phyloP scores from a whole-genome alignment of 2,329 filamentous ascomycete species.

The Grosmannia serpens region DNA sequence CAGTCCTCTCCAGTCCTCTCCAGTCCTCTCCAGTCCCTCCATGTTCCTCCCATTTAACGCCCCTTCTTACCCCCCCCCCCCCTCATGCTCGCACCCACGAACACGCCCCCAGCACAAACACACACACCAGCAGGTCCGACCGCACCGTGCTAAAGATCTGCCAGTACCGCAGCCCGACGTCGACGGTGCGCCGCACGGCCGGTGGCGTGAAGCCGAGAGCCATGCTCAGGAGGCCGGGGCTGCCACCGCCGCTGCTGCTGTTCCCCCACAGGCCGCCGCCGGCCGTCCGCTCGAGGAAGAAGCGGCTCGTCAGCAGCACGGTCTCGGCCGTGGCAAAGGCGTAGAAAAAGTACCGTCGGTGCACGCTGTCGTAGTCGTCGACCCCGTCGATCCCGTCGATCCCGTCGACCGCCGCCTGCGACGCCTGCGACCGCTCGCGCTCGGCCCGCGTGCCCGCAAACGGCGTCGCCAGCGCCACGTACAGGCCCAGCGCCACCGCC shows the following conservation, averaged over 20 bases:
- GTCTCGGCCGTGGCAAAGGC: slow-evolving; percentile 72
- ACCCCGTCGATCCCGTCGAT: slow-evolving; percentile 2
- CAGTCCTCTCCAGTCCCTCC: not conserved
- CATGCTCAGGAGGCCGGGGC: slow-evolving; percentile 48
- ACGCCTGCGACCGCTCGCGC: slow-evolving; percentile 33
- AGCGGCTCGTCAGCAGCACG: slow-evolving; percentile 57
- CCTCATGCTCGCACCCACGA: slow-evolving; percentile 28
- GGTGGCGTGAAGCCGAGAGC: slow-evolving; percentile 54
- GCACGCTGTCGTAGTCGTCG: slow-evolving; percentile 7
- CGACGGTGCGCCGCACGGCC: slow-evolving; percentile 49
- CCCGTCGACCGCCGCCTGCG: not conserved
- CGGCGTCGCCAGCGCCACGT: slow-evolving; percentile 55
- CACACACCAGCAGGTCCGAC: slow-evolving; percentile 60
- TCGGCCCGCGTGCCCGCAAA: slow-evolving; percentile 56
- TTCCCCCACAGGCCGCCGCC: slow-evolving; percentile 22
- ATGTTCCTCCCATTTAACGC: not conserved
- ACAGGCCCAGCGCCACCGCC: slow-evolving; percentile 57
- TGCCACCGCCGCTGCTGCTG: slow-evolving; percentile 13
- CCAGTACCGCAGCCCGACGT: slow-evolving; percentile 51
- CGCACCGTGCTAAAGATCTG: slow-evolving; percentile 63
- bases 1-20: too few relatives aligned
- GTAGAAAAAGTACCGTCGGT: slow-evolving; percentile 49
- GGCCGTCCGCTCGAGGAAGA: slow-evolving; percentile 47
- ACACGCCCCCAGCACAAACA: slow-evolving; percentile 60
- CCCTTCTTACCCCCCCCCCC: not conserved